Percentiles rank a stretch among this genome's conserved stretches.
Evolutionary conservation across 352 stramenopile genomes (phyloP).

Genomic region (Phytophthora pseudosyringae): DNA sequence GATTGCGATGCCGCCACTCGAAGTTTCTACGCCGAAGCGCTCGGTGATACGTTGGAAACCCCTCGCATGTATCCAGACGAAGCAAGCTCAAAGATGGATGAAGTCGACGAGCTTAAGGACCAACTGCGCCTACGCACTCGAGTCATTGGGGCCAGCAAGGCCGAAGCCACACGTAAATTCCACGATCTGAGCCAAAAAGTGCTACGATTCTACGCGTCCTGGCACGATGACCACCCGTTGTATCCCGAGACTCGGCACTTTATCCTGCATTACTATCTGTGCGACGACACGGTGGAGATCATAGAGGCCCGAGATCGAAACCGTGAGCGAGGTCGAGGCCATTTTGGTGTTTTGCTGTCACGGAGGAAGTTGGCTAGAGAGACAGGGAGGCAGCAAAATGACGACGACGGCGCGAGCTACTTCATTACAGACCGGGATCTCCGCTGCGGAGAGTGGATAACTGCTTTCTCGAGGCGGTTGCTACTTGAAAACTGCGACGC

Average conservation of each 20-base stretch:
- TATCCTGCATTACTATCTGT: constrained; percentile 93
- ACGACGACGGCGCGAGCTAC: constrained; percentile 29
- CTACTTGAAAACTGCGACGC: constrained; percentile 91
- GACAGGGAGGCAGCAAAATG: constrained; percentile 23
- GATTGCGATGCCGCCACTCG: constrained; percentile 91
- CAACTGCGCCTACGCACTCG: constrained; percentile 38
- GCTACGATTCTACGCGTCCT: constrained; percentile 92
- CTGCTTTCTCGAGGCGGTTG: constrained; percentile 87
- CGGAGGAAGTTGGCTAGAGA: constrained; percentile 68
- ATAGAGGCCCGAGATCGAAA: constrained; percentile 70
- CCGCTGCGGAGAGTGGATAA: constrained; percentile 83
- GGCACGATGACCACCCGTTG: constrained; percentile 90
- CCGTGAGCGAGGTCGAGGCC: constrained; percentile 54
- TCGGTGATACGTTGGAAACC: constrained; percentile 37
- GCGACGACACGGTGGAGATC: constrained; percentile 93
- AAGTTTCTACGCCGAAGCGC: constrained; percentile 75
- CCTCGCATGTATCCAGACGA: constrained; percentile 86
- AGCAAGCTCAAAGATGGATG: constrained; percentile 45
- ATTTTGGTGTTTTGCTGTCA: constrained; percentile 86
- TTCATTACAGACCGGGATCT: constrained; percentile 76
- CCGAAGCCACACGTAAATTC: constrained; percentile 72
- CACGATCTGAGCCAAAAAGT: constrained; percentile 85
- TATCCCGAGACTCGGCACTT: constrained; percentile 91
- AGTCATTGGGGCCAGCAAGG: constrained; percentile 38
- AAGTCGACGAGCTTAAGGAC: constrained; percentile 65